Evolutionary conservation across 2,329 filamentous ascomycete genomes (phyloP).

Genomic region (Alternaria gansuensis): DNA sequence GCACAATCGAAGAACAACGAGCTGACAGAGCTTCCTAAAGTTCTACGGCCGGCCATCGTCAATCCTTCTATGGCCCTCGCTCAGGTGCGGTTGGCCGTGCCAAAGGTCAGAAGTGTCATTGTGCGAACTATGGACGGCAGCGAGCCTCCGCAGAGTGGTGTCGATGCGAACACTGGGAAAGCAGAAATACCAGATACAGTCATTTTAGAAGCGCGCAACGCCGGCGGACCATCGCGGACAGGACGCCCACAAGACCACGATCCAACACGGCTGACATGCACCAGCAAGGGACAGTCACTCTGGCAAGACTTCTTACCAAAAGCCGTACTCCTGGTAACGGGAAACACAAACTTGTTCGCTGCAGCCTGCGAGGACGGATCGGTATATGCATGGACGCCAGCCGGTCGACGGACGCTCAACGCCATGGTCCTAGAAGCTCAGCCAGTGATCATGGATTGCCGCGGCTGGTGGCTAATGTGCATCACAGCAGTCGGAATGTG

Average conservation of each 20-base stretch:
- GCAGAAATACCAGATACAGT: constrained; percentile 68
- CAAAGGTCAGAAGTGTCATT: constrained; percentile 84
- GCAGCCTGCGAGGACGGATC: constrained; percentile 93
- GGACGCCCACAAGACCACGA: constrained; percentile 73
- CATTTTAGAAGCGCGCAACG: constrained; percentile 89
- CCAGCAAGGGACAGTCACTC: constrained; percentile 78
- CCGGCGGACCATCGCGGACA: constrained; percentile 67
- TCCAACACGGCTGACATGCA: constrained; percentile 82
- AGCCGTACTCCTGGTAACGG: constrained; percentile 87
- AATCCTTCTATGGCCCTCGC: constrained; percentile 83
- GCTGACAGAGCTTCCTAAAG: constrained; percentile 72
- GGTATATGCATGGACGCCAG: constrained; percentile 89
- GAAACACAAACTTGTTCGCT: constrained; percentile 89
- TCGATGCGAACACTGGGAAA: constrained; percentile 55
- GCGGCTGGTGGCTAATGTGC: constrained; percentile 87
- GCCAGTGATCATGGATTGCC: constrained; percentile 90
- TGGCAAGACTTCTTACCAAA: constrained; percentile 96
- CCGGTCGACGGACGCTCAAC: constrained; percentile 84
- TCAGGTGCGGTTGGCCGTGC: constrained; percentile 85
- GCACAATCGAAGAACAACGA: constrained; percentile 52
- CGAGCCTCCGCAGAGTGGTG: constrained; percentile 57
- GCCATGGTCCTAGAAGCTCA: constrained; percentile 89
- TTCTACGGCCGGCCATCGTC: constrained; percentile 84
- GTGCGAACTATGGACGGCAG: constrained; percentile 79
- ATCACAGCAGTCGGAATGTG: constrained; percentile 88